Conservation (phyloP, 2,329 filamentous ascomycete species). For the Fusarium subtropicale region DNA sequence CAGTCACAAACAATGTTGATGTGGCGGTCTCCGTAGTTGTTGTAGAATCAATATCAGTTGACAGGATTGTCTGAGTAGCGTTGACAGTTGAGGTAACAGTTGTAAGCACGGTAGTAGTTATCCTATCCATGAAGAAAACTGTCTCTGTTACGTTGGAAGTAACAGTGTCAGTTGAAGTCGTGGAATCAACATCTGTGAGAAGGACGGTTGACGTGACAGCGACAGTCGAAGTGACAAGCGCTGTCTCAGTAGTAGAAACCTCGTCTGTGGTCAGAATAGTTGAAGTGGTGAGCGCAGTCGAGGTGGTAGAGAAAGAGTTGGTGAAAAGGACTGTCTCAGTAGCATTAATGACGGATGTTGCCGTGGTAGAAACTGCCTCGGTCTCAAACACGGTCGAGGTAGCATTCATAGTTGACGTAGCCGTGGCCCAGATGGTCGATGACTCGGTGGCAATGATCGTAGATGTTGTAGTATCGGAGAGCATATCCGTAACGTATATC, state of each 20-base stretch:
- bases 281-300: background rate
- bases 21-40: conserved; percentile 5
- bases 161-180: background rate
- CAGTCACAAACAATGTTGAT: background rate
- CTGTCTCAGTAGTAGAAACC: background rate
- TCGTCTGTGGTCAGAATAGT: background rate
- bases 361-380: background rate
- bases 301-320: background rate
- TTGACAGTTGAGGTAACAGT: conserved; percentile 1
- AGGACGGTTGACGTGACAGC: background rate
- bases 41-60: background rate
- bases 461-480: background rate
- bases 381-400: background rate
- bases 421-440: background rate
- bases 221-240: background rate
- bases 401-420: background rate
- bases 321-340: background rate
- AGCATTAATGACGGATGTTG: background rate
- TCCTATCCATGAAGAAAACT: background rate
- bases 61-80: background rate
- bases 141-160: conserved; percentile 1
- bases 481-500: background rate
- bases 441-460: background rate
- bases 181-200: background rate
- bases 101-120: background rate